Evolutionary conservation across 2,329 filamentous ascomycete species (phyloP).

Genomic region (Mariannaea sp.): DNA sequence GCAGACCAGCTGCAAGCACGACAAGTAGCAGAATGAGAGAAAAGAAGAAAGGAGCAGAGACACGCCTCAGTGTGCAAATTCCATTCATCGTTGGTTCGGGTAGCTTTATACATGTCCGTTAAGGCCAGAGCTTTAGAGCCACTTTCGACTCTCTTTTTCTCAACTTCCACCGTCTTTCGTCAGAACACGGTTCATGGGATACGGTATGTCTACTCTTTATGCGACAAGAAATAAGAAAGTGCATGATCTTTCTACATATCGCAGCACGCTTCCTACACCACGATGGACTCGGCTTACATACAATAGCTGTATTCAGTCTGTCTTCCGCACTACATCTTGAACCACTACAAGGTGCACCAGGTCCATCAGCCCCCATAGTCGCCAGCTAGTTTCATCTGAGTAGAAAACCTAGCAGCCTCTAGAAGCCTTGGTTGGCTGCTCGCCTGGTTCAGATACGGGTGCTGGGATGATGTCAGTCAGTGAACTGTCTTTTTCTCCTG

Average conservation of each 20-base stretch:
- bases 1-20: background rate
- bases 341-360: too few relatives aligned
- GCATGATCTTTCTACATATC: too few relatives aligned
- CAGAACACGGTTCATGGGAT: too few relatives aligned
- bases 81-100: background rate
- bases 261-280: too few relatives aligned
- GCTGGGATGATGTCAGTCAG: background rate
- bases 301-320: too few relatives aligned
- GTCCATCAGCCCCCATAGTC: background rate
- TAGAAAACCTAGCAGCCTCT: background rate
- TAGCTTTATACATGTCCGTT: background rate
- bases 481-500: background rate
- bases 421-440: background rate
- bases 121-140: background rate
- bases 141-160: background rate
- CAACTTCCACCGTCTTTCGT: background rate
- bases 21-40: background rate
- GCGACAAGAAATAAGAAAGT: too few relatives aligned
- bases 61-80: background rate
- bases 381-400: background rate
- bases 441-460: background rate
- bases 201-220: too few relatives aligned
- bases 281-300: too few relatives aligned
- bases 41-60: background rate
- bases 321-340: too few relatives aligned